Base-by-base conservation (phyloP, 352 stramenopile species). In the Phytophthora litchii region DNA sequence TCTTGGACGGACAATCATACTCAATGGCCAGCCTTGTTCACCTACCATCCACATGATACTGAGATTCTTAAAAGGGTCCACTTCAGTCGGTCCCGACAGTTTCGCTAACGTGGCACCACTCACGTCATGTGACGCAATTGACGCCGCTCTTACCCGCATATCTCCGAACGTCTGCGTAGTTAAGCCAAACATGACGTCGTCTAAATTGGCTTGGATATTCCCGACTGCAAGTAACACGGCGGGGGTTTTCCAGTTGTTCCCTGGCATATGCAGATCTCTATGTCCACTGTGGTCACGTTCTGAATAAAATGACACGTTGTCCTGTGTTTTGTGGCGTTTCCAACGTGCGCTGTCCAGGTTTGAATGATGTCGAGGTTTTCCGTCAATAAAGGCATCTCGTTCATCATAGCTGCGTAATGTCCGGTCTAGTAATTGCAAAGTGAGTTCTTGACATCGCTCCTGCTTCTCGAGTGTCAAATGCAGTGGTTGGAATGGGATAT, bases 161-260 rank as follows among this genome's bases (percentile, higher is more conserved):
- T 61, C 46, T 3, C 48, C 32, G 16, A 73, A 64, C 16, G 56
- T 68, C 6, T 70, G 60, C 20, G 51, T 59, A 17, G 64, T 60
- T 11, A 78, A 37, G 16, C 69, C 69, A 38, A 78, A 69, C 69
- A 81, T 81, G 61, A 78, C 65, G 57, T 81, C 72, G 46, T 76
- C 61, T n/a, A 81, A 45, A 17, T 31, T 54, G 47, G 62, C 65
- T 7, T 56, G 37, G 17, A 81, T 64, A 19, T 54, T 67, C 13
- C 72, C 72, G 16, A 78, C 61, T 0, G 65, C 68, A 10, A 78
- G 61, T n/a, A 80, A 60, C 29, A 67, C 71, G 1, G 65, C 65
- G 13, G 60, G 60, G 4, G 50, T 54, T 14, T 60, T 38, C 54
- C 53, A 54, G 13, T 55, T 55, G 8, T 58, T 27, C 1, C 46